Evolutionary conservation across 1,284 basidiomycete species (phyloP).

Genomic region (Bondarzewia mesenterica): DNA sequence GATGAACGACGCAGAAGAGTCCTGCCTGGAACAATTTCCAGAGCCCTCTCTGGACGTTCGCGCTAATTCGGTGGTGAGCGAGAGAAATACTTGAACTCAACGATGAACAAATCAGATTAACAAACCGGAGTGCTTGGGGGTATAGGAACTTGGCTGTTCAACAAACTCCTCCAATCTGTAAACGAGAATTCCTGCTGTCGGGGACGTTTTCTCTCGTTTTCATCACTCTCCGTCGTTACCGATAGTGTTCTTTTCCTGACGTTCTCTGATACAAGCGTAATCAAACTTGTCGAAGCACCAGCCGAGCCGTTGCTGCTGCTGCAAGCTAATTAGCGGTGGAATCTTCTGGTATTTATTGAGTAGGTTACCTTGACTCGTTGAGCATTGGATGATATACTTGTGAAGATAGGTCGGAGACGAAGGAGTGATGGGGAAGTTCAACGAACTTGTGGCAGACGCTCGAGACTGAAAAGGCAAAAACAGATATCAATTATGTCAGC

Average conservation of each 20-base stretch:
- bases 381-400: no score
- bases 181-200: background rate
- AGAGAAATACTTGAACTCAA: background rate
- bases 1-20: constrained; percentile 1
- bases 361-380: no score
- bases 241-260: background rate
- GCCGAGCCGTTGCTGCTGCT: no score
- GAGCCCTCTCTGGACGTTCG: background rate
- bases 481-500: background rate
- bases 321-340: no score
- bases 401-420: background rate
- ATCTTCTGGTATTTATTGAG: no score
- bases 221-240: background rate
- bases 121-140: no score
- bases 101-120: background rate
- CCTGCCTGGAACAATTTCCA: background rate
- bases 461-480: background rate
- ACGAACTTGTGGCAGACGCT: background rate
- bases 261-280: background rate
- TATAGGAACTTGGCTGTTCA: no score
- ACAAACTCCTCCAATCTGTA: no score
- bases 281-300: background rate
- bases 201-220: background rate
- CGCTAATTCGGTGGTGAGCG: background rate
- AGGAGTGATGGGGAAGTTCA: background rate